Evolutionary conservation across 345 rosid species (phyloP).

Genomic region (Geranium rotundifolium): DNA sequence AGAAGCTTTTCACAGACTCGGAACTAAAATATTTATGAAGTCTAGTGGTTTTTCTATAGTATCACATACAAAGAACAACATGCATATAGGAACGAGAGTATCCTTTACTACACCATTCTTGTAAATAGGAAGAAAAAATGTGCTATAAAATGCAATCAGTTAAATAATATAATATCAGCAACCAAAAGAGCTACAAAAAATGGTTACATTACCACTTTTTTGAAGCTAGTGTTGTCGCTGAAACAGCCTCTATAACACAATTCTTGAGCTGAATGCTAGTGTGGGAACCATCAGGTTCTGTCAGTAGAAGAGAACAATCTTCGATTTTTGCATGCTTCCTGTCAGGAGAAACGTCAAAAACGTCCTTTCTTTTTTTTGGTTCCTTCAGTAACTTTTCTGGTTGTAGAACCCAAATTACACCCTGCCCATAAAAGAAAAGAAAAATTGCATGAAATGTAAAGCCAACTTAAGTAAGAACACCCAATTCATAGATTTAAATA

Average conservation of each 20-base stretch:
- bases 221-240: constrained; percentile 53
- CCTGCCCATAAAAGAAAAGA: constrained; percentile 32
- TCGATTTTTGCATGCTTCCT: constrained; percentile 45
- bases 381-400: constrained; percentile 54
- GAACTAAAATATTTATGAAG: too few relatives aligned
- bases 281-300: constrained; percentile 37
- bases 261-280: constrained; percentile 35
- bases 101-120: background rate
- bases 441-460: background rate
- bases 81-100: background rate
- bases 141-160: background rate
- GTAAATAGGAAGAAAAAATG: background rate
- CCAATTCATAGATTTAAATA: background rate
- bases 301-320: constrained; percentile 42
- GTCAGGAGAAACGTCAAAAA: constrained; percentile 55
- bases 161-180: background rate
- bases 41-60: background rate
- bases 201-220: constrained; percentile 57
- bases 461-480: background rate
- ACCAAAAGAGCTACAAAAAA: too few relatives aligned
- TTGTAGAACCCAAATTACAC: constrained; percentile 74
- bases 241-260: constrained; percentile 70
- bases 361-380: constrained; percentile 46
- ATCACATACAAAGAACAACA: background rate
- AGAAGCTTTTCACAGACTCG: too few relatives aligned